Base-by-base conservation (phyloP, 2,329 filamentous ascomycete species). In the Tothia fuscella region DNA sequence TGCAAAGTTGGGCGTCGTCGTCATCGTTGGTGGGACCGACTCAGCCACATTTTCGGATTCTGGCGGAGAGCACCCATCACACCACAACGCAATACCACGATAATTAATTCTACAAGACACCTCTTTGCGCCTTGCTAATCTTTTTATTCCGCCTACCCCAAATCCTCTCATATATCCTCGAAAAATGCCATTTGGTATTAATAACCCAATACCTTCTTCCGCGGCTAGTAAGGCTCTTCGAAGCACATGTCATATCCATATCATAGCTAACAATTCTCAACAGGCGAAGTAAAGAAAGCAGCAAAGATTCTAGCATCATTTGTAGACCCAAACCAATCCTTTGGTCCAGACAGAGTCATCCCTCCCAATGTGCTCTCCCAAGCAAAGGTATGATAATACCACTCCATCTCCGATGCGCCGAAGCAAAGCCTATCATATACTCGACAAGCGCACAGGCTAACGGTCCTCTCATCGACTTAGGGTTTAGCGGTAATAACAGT, bases 271-370 rank as follows among this genome's bases (percentile, higher is more conserved):
- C 44, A 38, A 50, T 43, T 45, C 51, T 37, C 45, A 51, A 20
- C 63, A 95, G 89, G 86, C 68, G 91, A 98, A 68, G 96, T 91
- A 68, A 91, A 82, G 63, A 98, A 98, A 66, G 91, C 87, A 59
- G 83, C 83, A 58, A 94, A 93, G 71, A 96, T 96, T 56, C 75
- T 98, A 52, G 76, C 83, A 34, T 93, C 88, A 10, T 98, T 98
- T 60, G 76, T 96, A 59, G 91, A 96, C 59, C 91, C 91, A 16
- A 76, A 80, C 57, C 89, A 96, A 67, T 68, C 89, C 16, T 94
- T 96, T 61, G 87, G 89, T 5, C 89, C 91, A 43, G 91, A 96
- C 63, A 96, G 96, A 64, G 80, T 98, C 59, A 98, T 98, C 53
- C 91, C 91, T 38, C 88, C 89, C 6, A 75, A 80, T 40, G 74